These are phyloP conservation scores for Paramecium octaurelia DNA, from an alignment of 73 alveolate species.

Conservation along the genomic window DNA sequence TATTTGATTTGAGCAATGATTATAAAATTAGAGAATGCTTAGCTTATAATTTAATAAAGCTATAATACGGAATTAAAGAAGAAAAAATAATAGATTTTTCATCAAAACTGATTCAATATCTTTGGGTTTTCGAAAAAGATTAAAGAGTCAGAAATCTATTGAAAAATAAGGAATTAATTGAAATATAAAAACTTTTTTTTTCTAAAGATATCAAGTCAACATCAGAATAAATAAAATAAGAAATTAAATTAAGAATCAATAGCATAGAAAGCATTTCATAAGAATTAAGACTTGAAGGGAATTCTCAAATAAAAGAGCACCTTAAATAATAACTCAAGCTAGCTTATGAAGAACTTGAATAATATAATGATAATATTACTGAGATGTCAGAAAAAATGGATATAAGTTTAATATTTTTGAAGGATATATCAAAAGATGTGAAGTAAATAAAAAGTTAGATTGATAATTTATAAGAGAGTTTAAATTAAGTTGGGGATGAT, in stretches of 20 bases:
- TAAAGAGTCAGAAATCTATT: not conserved
- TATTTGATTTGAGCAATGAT: not conserved
- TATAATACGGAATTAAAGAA: not conserved
- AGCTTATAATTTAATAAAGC: not conserved
- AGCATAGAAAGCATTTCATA: not conserved
- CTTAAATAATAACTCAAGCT: not conserved
- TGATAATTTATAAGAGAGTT: not conserved
- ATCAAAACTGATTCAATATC: too few relatives aligned
- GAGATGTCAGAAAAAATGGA: not conserved
- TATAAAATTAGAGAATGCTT: not conserved
- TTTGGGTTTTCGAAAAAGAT: not conserved
- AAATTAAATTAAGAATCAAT: too few relatives aligned
- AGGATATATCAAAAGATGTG: not conserved
- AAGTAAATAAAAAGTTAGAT: not conserved
- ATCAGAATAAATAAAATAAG: not conserved
- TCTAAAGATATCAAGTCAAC: not conserved
- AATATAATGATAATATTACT: not conserved
- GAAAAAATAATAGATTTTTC: not conserved
- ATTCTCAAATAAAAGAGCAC: not conserved
- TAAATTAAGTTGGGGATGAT: not conserved
- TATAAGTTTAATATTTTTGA: not conserved
- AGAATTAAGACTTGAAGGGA: not conserved
- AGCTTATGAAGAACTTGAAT: not conserved
- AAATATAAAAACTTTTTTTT: too few relatives aligned
- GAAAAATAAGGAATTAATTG: not conserved